phyloP scores from a whole-genome alignment of 139 green algal species.

The Monoraphidium neglectum region DNA sequence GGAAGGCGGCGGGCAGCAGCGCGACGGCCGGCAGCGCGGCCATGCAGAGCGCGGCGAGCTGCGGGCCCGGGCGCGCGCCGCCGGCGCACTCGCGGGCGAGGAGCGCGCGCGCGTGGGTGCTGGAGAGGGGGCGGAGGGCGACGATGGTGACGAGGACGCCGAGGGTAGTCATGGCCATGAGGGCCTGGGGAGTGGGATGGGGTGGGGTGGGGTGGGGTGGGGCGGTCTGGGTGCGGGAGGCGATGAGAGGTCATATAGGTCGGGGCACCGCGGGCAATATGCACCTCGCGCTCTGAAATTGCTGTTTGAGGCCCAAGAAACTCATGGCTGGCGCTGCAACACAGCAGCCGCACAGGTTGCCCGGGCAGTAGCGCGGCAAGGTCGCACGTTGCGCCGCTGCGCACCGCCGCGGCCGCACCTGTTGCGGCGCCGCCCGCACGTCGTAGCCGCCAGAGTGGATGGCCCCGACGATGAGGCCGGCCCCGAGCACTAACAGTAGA shows the following conservation, averaged over 20 bases:
- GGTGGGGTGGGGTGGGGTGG: no score
- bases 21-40: neutral
- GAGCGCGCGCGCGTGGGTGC: neutral
- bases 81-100: neutral
- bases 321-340: no score
- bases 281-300: no score
- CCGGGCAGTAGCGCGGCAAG: no score
- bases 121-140: neutral
- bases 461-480: neutral
- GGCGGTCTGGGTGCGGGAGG: no score
- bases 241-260: no score
- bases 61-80: neutral
- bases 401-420: no score
- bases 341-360: no score
- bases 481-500: neutral
- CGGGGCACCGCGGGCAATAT: no score
- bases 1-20: slow-evolving; percentile 2
- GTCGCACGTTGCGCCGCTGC: no score
- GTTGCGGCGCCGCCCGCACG: neutral
- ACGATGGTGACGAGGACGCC: neutral
- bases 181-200: no score
- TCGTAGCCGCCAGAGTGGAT: neutral
- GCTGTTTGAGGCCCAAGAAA: no score
- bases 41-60: neutral
- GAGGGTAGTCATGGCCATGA: neutral